phyloP scores from a whole-genome alignment of 106 monocot genomes.

The Alisma plantagoaquatica region DNA sequence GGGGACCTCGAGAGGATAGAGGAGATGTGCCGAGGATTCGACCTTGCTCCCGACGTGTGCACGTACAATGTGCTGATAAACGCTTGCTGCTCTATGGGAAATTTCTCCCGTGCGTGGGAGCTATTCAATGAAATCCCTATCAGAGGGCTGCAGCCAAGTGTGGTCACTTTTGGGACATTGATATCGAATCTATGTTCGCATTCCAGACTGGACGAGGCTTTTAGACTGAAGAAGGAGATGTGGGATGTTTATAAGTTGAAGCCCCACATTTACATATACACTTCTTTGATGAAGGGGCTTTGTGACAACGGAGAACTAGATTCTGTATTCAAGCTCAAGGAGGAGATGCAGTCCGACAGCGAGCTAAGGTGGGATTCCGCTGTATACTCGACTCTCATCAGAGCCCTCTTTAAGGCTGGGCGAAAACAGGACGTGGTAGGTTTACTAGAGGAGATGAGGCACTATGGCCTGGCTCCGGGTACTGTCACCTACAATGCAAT shows the following conservation, averaged over 20 bases:
- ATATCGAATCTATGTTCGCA: constrained; percentile 32
- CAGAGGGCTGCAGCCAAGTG: constrained; percentile 28
- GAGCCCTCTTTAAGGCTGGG: constrained; percentile 36
- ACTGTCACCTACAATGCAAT: constrained; percentile 59
- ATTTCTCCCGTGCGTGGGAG: constrained; percentile 14
- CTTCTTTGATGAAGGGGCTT: constrained; percentile 50
- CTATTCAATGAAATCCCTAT: constrained; percentile 66
- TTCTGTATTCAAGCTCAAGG: constrained; percentile 39
- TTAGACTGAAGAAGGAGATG: constrained; percentile 39
- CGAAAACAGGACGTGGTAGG: constrained; percentile 49
- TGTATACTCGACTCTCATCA: constrained; percentile 51
- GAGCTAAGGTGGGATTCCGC: constrained; percentile 34
- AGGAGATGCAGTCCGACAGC: constrained; percentile 27
- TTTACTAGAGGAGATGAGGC: constrained; percentile 66
- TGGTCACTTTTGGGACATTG: constrained; percentile 43
- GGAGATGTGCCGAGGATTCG: constrained; percentile 13
- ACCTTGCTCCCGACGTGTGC: constrained; percentile 34
- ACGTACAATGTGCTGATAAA: constrained; percentile 18
- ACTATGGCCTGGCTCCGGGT: constrained; percentile 33
- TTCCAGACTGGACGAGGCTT: constrained; percentile 25
- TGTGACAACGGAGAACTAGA: constrained; percentile 34
- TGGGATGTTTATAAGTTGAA: constrained; percentile 12
- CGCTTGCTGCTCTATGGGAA: constrained; percentile 1
- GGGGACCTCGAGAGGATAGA: constrained; percentile 15
- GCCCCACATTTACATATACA: constrained; percentile 48